phyloP scores from a whole-genome alignment of 1,284 basidiomycete species.

The Hymenochaete sp. region DNA sequence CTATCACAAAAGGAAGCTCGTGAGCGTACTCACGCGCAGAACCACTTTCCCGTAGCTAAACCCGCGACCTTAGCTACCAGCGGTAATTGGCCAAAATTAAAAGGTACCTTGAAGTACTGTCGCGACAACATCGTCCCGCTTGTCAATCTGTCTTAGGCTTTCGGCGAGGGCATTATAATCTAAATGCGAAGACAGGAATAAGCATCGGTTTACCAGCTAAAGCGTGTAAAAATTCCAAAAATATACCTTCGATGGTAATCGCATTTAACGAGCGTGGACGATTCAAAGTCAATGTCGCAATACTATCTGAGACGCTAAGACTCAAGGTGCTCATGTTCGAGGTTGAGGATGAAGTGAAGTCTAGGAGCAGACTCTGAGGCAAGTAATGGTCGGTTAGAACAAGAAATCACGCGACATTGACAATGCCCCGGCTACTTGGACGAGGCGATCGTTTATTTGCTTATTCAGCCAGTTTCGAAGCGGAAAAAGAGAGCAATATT shows the following conservation, averaged over 20 bases:
- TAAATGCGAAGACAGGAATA: constrained; percentile 22
- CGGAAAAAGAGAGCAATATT: no score
- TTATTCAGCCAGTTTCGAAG: no score
- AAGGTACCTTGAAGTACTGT: constrained; percentile 58
- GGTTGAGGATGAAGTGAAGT: no score
- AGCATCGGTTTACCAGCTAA: neutral
- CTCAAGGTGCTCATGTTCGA: constrained; percentile 33
- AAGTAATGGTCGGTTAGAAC: no score
- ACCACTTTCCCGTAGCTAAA: constrained; percentile 58
- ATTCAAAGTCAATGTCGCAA: constrained; percentile 63
- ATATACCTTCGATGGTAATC: constrained; percentile 45
- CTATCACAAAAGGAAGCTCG: no score
- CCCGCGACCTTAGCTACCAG: neutral
- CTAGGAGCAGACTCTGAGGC: no score
- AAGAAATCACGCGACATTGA: no score
- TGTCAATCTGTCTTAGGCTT: constrained; percentile 47
- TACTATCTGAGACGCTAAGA: constrained; percentile 43
- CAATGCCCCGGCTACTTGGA: no score
- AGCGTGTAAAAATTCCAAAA: neutral
- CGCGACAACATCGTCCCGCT: constrained; percentile 50
- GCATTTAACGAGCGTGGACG: constrained; percentile 54
- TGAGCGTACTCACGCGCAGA: constrained; percentile 49
- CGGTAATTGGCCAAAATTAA: neutral
- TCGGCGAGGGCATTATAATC: constrained; percentile 58
- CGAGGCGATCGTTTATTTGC: no score